Conservation (phyloP, 148 eudicot genomes). For the Vaccinium myrtillus region DNA sequence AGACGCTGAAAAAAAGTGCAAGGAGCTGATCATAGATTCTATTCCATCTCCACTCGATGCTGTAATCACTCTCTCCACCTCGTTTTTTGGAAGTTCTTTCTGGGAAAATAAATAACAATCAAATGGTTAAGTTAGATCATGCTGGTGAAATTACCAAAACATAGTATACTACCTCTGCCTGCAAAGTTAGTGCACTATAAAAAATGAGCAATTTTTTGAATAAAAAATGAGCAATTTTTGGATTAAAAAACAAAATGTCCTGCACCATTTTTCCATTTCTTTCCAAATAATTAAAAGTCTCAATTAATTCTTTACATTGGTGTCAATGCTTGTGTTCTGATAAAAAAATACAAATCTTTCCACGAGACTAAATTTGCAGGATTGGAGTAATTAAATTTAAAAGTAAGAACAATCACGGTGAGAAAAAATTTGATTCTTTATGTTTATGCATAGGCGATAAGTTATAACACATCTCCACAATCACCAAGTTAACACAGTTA, state of each 20-base stretch:
- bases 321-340: no score
- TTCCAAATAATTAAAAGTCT: neutral
- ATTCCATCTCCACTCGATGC: neutral
- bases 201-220: neutral
- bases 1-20: neutral
- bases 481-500: neutral
- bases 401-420: neutral
- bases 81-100: neutral
- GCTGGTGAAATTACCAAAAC: neutral
- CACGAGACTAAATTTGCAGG: neutral
- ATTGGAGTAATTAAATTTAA: neutral
- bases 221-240: neutral
- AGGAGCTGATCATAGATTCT: neutral
- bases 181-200: neutral
- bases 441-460: neutral
- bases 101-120: neutral
- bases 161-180: neutral
- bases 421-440: neutral
- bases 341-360: neutral
- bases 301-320: neutral
- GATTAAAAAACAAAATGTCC: neutral
- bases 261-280: neutral
- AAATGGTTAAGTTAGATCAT: neutral
- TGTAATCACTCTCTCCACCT: neutral
- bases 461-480: neutral